Evolutionary conservation across 2,329 filamentous ascomycete genomes (phyloP).

Genomic region (Davidsoniella virescens): DNA sequence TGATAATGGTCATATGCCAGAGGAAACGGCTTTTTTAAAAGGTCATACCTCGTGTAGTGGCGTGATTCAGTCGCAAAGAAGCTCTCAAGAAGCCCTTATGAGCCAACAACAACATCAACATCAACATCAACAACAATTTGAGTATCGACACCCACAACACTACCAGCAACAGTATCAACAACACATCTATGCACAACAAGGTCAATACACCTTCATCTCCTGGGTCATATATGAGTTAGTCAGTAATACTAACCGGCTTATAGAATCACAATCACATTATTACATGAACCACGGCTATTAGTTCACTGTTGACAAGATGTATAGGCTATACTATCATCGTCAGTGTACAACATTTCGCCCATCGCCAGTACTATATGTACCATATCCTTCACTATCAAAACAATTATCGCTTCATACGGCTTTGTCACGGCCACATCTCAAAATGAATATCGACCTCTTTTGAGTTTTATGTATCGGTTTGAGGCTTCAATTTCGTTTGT

Average conservation of each 20-base stretch:
- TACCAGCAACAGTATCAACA: neutral
- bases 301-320: too few species aligned
- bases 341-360: too few species aligned
- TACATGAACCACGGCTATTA: too few species aligned
- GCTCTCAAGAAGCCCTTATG: neutral
- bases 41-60: neutral
- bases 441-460: neutral
- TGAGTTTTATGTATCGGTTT: neutral
- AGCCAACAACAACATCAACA: neutral
- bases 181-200: neutral
- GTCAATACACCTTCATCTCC: too few species aligned
- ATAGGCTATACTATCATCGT: too few species aligned
- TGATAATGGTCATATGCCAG: neutral
- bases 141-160: neutral
- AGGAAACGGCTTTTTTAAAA: neutral
- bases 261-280: too few species aligned
- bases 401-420: too few species aligned
- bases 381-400: too few species aligned
- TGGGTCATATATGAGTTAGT: too few species aligned
- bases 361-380: too few species aligned
- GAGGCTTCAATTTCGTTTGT: conserved; percentile 2
- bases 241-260: too few species aligned
- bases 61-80: neutral
- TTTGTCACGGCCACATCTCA: too few species aligned
- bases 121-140: neutral